Percentiles rank a stretch among this genome's conserved stretches.
Evolutionary conservation across 208 protist species (phyloP).

Genomic region (Acanthamoeba rhysodes): DNA sequence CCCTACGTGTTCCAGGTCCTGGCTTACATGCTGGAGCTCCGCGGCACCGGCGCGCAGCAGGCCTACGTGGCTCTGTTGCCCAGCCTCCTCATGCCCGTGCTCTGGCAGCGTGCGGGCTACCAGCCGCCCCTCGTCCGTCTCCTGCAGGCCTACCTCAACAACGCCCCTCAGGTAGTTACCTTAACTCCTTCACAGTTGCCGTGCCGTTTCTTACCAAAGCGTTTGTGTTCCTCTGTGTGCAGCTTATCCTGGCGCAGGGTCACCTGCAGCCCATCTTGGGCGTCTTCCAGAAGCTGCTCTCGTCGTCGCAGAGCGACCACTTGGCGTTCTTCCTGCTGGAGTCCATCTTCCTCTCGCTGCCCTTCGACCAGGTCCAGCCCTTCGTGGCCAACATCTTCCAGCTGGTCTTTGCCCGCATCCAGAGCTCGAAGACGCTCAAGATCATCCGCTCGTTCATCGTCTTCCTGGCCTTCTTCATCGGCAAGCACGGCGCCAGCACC

Average conservation of each 20-base stretch:
- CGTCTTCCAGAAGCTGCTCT: conserved; percentile 69
- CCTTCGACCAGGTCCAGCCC: conserved; percentile 62
- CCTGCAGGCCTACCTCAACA: conserved; percentile 83
- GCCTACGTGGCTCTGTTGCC: conserved; percentile 83
- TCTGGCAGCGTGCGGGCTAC: conserved; percentile 87
- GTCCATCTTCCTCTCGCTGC: conserved; percentile 42
- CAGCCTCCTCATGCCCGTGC: conserved; percentile 70
- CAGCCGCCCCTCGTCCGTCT: conserved; percentile 87
- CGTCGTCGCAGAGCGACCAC: conserved; percentile 62
- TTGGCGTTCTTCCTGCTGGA: conserved; percentile 62
- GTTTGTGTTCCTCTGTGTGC: neutral
- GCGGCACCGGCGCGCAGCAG: conserved; percentile 74
- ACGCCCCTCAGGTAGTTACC: conserved; percentile 47
- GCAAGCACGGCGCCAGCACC: conserved; percentile 69
- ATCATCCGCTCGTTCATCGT: conserved; percentile 71
- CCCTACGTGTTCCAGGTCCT: conserved; percentile 98
- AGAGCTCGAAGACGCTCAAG: conserved; percentile 49
- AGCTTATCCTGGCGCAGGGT: conserved; percentile 28
- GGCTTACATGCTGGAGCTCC: conserved; percentile 95
- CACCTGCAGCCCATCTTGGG: conserved; percentile 65
- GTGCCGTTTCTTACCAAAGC: neutral
- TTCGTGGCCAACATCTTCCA: conserved; percentile 41
- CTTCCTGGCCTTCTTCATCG: conserved; percentile 67
- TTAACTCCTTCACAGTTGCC: neutral
- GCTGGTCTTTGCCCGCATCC: conserved; percentile 50